Evolutionary conservation across 2,329 filamentous ascomycete genomes (phyloP).

Genomic region (Scedosporium minutisporum): DNA sequence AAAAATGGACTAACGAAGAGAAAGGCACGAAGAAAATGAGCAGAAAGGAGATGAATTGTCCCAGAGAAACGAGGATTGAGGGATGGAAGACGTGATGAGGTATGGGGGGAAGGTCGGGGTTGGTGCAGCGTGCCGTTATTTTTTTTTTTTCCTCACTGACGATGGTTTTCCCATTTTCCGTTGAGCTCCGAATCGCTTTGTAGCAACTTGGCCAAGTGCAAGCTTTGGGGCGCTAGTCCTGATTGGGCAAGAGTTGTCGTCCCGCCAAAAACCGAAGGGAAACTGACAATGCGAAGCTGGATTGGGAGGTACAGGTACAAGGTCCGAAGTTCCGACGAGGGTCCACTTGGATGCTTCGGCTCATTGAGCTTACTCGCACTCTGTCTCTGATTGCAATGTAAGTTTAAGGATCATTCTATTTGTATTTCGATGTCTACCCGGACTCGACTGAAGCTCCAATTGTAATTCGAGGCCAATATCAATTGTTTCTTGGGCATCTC

Average conservation of each 20-base stretch:
- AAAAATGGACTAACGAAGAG: background rate
- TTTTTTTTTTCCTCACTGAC: conserved; percentile 6
- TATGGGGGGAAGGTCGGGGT: background rate
- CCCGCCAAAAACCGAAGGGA: background rate
- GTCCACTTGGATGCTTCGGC: background rate
- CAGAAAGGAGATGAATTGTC: background rate
- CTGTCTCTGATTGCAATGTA: too few species aligned
- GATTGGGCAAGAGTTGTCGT: conserved; percentile 1
- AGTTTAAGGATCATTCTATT: too few species aligned
- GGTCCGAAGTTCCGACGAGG: background rate
- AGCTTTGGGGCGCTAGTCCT: conserved; percentile 6
- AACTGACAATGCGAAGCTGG: too few species aligned
- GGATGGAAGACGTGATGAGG: background rate
- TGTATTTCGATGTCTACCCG: too few species aligned
- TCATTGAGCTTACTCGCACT: too few species aligned
- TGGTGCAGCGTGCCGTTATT: conserved; percentile 3
- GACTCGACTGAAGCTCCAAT: too few species aligned
- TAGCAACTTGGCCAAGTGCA: background rate
- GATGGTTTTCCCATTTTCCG: conserved; percentile 8
- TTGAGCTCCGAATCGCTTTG: conserved; percentile 7
- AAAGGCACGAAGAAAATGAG: background rate
- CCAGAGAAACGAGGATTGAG: background rate
- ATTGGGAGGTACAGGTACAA: background rate
- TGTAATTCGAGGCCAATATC: too few species aligned
- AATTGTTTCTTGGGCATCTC: too few species aligned